Percentiles rank a stretch among this genome's conserved stretches.
Evolutionary conservation across 2,329 filamentous ascomycete species (phyloP).

Genomic region (Phoma sp.): DNA sequence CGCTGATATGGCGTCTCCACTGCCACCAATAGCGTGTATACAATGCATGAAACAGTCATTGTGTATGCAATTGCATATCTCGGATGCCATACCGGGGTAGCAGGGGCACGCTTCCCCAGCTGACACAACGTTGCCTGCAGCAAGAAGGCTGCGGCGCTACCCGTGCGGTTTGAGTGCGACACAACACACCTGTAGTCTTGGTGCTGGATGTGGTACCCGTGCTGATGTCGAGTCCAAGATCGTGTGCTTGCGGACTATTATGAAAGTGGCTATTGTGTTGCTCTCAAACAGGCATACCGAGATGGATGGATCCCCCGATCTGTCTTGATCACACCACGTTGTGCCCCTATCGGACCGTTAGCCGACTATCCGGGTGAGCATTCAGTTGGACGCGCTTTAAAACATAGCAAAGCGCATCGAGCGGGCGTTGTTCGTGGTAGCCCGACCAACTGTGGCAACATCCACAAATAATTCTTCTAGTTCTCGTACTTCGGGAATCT

Average conservation of each 20-base stretch:
- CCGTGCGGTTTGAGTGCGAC: constrained; percentile 4
- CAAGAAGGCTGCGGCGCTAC: not conserved
- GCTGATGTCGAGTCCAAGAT: not conserved
- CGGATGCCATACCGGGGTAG: constrained; percentile 2
- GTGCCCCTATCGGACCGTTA: not conserved
- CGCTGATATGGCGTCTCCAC: not conserved
- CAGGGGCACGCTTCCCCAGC: constrained; percentile 4
- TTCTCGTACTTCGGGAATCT: too few relatives aligned
- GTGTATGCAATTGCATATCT: not conserved
- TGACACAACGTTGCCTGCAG: not conserved
- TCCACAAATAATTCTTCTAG: too few relatives aligned
- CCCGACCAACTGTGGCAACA: too few relatives aligned
- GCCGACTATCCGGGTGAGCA: not conserved
- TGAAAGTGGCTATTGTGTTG: not conserved
- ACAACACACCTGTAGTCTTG: not conserved
- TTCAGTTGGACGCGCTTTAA: not conserved
- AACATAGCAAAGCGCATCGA: too few relatives aligned
- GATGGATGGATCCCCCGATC: not conserved
- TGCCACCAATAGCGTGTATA: constrained; percentile 7
- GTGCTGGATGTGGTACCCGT: not conserved
- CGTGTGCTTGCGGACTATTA: not conserved
- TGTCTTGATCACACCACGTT: not conserved
- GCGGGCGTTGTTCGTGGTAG: too few relatives aligned
- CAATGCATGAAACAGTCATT: not conserved
- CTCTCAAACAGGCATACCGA: not conserved